A percentile compares a stretch with the other conserved stretches of the same genome.
Conservation (phyloP, 768 basidiomycete species). For the Strobilomyces dryophilus region DNA sequence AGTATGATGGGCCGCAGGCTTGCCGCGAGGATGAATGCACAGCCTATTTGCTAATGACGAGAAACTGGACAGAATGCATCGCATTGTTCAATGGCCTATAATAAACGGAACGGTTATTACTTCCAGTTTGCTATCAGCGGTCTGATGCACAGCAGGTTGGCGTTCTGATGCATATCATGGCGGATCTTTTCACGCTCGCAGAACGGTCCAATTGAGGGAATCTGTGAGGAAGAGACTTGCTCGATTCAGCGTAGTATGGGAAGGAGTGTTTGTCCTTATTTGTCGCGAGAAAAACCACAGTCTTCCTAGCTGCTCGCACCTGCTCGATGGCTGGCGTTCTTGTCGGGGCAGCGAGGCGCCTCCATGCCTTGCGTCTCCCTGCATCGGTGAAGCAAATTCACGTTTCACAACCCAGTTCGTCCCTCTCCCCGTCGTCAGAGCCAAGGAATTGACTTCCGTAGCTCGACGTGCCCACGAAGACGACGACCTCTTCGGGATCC, state of each 20-base stretch:
- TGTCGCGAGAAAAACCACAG: background rate
- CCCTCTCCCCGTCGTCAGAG: background rate
- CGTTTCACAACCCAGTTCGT: constrained; percentile 23
- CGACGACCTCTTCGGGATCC: constrained; percentile 11
- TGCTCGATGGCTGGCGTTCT: constrained; percentile 18
- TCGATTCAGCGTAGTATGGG: background rate
- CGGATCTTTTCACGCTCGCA: too few species aligned
- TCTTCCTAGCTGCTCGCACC: background rate
- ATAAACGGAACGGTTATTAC: too few species aligned
- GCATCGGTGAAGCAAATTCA: constrained; percentile 14
- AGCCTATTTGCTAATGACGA: background rate
- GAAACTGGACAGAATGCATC: too few species aligned
- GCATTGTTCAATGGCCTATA: too few species aligned
- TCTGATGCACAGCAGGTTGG: background rate
- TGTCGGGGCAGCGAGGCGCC: constrained; percentile 8
- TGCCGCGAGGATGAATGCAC: background rate
- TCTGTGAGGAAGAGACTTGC: too few species aligned
- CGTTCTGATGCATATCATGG: too few species aligned
- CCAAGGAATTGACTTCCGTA: constrained; percentile 8
- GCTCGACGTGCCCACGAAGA: constrained; percentile 11
- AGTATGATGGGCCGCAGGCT: background rate
- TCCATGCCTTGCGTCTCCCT: constrained; percentile 1
- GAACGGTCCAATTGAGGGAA: too few species aligned
- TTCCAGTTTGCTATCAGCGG: too few species aligned
- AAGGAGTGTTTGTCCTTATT: constrained; percentile 10